Conservation (phyloP, 441 rosid genomes). For the Eruca vesicaria region DNA sequence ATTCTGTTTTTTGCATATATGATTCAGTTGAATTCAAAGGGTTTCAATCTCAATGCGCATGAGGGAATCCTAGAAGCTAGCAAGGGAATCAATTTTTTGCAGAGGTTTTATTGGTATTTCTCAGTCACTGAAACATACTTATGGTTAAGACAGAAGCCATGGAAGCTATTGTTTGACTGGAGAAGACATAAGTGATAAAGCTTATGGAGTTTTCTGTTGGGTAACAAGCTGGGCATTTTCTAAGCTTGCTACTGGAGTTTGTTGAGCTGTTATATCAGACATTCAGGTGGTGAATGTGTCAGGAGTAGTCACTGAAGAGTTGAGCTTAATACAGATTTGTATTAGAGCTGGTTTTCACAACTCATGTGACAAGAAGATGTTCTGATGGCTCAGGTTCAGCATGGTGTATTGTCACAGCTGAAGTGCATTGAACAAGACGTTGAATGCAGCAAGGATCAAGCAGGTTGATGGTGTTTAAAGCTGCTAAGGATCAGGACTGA, state of each 20-base stretch:
- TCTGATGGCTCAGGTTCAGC: background rate
- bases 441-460: background rate
- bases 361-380: background rate
- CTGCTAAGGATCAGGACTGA: background rate
- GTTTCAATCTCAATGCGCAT: background rate
- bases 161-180: background rate
- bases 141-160: background rate
- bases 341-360: background rate
- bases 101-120: background rate
- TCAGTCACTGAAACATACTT: background rate
- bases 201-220: background rate
- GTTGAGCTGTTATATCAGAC: background rate
- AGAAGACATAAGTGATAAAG: background rate
- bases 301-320: background rate
- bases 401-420: too few species aligned
- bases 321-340: background rate
- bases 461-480: background rate
- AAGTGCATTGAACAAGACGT: background rate
- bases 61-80: background rate
- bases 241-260: background rate
- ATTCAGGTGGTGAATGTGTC: background rate
- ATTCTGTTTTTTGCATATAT: background rate
- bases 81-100: background rate
- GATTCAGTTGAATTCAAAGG: background rate
- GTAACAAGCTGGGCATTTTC: background rate